phyloP scores from a whole-genome alignment of 768 basidiomycete genomes.

The Asterophora lycoperdoides region DNA sequence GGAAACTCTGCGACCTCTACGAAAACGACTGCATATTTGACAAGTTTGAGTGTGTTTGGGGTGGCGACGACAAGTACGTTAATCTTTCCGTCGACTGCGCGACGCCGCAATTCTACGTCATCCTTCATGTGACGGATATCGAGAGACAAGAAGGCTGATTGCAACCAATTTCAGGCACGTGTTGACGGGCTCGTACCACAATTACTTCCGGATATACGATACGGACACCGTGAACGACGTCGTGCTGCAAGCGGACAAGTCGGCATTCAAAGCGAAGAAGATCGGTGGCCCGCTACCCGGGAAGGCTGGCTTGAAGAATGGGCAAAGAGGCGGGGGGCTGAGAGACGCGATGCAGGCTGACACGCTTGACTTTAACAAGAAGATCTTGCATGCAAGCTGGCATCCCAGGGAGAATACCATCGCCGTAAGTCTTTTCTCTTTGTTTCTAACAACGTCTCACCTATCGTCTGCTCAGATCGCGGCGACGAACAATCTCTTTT shows the following conservation, averaged over 20 bases:
- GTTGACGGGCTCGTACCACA: slow-evolving; percentile 99
- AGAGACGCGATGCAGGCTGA: slow-evolving; percentile 87
- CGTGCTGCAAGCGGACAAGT: slow-evolving; percentile 97
- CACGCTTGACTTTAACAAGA: slow-evolving; percentile 92
- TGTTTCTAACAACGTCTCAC: background rate
- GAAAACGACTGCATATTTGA: slow-evolving; percentile 99
- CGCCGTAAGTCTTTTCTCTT: slow-evolving; percentile 55
- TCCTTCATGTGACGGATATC: slow-evolving; percentile 4
- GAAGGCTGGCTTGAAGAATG: slow-evolving; percentile 71
- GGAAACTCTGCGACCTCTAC: slow-evolving; percentile 96
- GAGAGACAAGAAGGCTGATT: slow-evolving; percentile 20
- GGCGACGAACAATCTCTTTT: slow-evolving; percentile 93
- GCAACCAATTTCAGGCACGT: slow-evolving; percentile 63
- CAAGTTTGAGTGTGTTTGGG: slow-evolving; percentile 99
- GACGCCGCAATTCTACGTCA: slow-evolving; percentile 13
- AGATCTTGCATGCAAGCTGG: slow-evolving; percentile 95
- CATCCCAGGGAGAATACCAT: slow-evolving; percentile 98
- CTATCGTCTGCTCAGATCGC: slow-evolving; percentile 60
- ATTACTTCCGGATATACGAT: slow-evolving; percentile 99
- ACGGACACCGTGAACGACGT: slow-evolving; percentile 83
- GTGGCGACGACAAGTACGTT: slow-evolving; percentile 90
- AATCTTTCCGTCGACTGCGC: slow-evolving; percentile 5
- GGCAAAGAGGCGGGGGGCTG: slow-evolving; percentile 63
- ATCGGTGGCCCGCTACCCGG: slow-evolving; percentile 82
- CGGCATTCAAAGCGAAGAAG: slow-evolving; percentile 99